Percentiles rank a stretch among this genome's conserved stretches.
Evolutionary conservation across 108 stramenopile species (phyloP).

Genomic region (Seminavis robusta): DNA sequence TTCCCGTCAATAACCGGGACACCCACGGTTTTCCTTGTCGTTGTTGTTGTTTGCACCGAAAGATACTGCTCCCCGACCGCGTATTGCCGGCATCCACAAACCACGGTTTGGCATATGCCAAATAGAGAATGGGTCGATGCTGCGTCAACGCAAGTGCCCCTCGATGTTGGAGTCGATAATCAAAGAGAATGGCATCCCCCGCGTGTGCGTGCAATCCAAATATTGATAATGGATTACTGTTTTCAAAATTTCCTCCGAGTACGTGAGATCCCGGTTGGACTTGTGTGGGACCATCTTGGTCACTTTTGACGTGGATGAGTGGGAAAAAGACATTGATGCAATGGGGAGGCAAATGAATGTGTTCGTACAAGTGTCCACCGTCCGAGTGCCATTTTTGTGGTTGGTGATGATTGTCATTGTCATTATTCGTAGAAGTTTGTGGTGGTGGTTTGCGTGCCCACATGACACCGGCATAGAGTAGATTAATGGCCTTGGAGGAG

Average conservation of each 20-base stretch:
- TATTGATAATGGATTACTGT: too few species aligned
- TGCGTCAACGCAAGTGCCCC: neutral
- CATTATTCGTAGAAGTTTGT: neutral
- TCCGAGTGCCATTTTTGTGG: conserved; percentile 21
- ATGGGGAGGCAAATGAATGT: conserved; percentile 14
- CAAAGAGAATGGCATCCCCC: conserved; percentile 16
- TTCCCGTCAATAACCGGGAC: conserved; percentile 9
- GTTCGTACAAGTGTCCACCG: conserved; percentile 15
- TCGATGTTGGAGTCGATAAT: conserved; percentile 19
- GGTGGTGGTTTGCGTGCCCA: neutral
- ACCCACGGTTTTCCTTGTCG: conserved; percentile 7
- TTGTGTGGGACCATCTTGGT: conserved; percentile 20
- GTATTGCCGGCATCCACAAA: conserved; percentile 13
- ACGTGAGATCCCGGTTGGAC: conserved; percentile 6
- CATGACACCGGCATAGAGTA: conserved; percentile 26
- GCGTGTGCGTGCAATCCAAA: conserved; percentile 6
- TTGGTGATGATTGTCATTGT: neutral
- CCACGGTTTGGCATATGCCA: conserved; percentile 19
- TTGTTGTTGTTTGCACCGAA: neutral
- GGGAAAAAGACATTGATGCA: conserved; percentile 31
- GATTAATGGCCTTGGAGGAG: neutral
- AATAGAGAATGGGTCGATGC: conserved; percentile 10
- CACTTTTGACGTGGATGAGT: conserved; percentile 4
- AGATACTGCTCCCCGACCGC: neutral
- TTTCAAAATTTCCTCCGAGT: too few species aligned